A percentile compares a stretch with the other conserved stretches of the same genome.
Evolutionary conservation across 352 stramenopile species (phyloP).

Genomic region (Globisporangium echinulatum): DNA sequence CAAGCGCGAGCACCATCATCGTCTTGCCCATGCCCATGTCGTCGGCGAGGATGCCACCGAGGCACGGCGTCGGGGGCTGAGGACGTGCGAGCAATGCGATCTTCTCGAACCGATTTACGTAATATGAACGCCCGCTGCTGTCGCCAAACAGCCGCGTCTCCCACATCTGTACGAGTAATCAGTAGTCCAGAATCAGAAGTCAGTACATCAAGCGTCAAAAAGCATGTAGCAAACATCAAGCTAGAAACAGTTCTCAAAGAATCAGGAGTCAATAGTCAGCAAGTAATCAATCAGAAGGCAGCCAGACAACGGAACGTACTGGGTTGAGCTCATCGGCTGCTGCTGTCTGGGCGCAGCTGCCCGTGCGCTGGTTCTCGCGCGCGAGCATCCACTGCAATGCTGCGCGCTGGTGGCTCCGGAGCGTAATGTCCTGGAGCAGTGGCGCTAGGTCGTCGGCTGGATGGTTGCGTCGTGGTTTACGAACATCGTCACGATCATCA

Average conservation of each 20-base stretch:
- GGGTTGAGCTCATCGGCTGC: conserved; percentile 31
- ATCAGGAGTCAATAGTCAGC: too few relatives aligned
- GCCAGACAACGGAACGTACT: conserved; percentile 18
- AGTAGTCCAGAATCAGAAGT: neutral
- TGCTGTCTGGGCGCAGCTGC: neutral
- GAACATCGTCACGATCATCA: conserved; percentile 4
- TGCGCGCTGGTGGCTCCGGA: conserved; percentile 80
- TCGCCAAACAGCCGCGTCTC: conserved; percentile 46
- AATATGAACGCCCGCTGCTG: conserved; percentile 39
- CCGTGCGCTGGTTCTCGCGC: conserved; percentile 43
- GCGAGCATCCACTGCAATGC: conserved; percentile 85
- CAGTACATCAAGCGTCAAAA: too few relatives aligned
- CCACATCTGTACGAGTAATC: conserved; percentile 42
- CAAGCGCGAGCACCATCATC: conserved; percentile 71
- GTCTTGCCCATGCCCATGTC: conserved; percentile 91
- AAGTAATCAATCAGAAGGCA: too few relatives aligned
- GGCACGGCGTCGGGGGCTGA: conserved; percentile 44
- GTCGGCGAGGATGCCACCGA: conserved; percentile 85
- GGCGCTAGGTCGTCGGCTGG: conserved; percentile 32
- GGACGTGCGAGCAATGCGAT: conserved; percentile 55
- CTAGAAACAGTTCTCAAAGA: neutral
- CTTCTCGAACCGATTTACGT: conserved; percentile 80
- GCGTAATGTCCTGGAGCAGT: conserved; percentile 53
- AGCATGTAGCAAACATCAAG: neutral
- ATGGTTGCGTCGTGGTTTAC: conserved; percentile 3